Percentiles rank a stretch among this genome's conserved stretches.
phyloP scores from a whole-genome alignment of 208 protist genomes.

The Strigomonas galati region DNA sequence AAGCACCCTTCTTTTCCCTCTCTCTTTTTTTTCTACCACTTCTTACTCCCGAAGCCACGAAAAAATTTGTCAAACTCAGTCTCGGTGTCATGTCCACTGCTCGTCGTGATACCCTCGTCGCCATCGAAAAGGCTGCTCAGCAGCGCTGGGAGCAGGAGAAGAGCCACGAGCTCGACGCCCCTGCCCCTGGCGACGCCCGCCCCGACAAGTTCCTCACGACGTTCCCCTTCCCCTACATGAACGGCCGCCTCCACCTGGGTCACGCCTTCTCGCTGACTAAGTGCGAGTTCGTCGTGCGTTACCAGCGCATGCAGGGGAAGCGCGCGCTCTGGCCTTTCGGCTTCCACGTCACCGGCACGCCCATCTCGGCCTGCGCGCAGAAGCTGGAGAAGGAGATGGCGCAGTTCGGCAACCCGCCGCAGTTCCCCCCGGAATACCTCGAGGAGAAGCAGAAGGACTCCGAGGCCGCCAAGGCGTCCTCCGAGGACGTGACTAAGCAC shows the following conservation, averaged over 20 bases:
- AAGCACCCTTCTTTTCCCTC: conserved; percentile 1
- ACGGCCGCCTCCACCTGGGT: conserved; percentile 98
- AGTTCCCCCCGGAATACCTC: conserved; percentile 67
- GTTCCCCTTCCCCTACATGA: conserved; percentile 99
- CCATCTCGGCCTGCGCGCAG: conserved; percentile 99
- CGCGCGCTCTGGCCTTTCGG: conserved; percentile 99
- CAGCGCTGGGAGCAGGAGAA: conserved; percentile 54
- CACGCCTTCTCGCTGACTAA: conserved; percentile 99
- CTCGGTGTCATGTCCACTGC: conserved; percentile 60
- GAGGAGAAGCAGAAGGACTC: conserved; percentile 40
- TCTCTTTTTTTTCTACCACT: conserved; percentile 9
- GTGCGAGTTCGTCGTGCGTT: conserved; percentile 98
- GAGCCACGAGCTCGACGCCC: conserved; percentile 67
- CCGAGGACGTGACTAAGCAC: conserved; percentile 46
- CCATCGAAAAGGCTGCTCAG: conserved; percentile 70
- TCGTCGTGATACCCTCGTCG: conserved; percentile 67
- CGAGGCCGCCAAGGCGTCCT: conserved; percentile 9
- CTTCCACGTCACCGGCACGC: conserved; percentile 99
- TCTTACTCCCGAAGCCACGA: conserved; percentile 7
- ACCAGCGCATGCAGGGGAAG: conserved; percentile 97
- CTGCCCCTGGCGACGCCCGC: conserved; percentile 31
- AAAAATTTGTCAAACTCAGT: conserved; percentile 7
- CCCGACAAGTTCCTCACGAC: conserved; percentile 97
- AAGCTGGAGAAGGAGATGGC: conserved; percentile 93
- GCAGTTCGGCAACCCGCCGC: conserved; percentile 86